These are phyloP conservation scores for Myxozyma kluyveri DNA, from an alignment of 805 yeast species.

Conservation along the genomic window DNA sequence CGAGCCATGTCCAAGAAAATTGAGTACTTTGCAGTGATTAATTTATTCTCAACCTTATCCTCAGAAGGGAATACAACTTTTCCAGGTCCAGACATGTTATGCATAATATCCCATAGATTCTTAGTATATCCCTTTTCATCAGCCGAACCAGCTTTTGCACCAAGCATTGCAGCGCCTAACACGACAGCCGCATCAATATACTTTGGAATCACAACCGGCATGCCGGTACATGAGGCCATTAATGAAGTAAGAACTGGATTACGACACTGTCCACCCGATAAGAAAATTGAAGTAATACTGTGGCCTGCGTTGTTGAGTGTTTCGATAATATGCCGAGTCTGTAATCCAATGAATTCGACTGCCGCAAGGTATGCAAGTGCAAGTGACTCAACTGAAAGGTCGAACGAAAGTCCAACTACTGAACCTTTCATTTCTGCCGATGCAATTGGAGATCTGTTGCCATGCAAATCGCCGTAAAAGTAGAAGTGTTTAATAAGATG, in stretches of 20 bases:
- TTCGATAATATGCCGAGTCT: constrained; percentile 91
- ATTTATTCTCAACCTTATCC: constrained; percentile 61
- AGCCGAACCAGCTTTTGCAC: constrained; percentile 86
- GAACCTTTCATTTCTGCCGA: constrained; percentile 91
- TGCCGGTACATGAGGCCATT: constrained; percentile 87
- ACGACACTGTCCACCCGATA: constrained; percentile 97
- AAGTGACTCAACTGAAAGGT: constrained; percentile 74
- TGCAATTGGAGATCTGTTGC: constrained; percentile 96
- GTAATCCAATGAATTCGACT: constrained; percentile 96
- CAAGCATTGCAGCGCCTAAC: constrained; percentile 90
- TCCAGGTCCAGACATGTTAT: constrained; percentile 78
- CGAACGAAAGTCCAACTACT: constrained; percentile 91
- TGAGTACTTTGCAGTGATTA: constrained; percentile 76
- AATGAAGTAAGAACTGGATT: constrained; percentile 85
- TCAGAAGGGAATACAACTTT: constrained; percentile 66
- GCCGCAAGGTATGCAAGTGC: constrained; percentile 88
- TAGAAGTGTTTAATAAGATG: constrained; percentile 79
- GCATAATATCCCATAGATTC: constrained; percentile 81
- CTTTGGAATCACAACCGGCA: constrained; percentile 88
- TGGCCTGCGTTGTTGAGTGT: constrained; percentile 82
- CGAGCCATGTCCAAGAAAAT: constrained; percentile 84
- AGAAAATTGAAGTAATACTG: constrained; percentile 66
- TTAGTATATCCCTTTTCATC: constrained; percentile 35
- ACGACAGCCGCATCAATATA: constrained; percentile 97
- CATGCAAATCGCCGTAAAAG: constrained; percentile 95